Evolutionary conservation across 2,329 filamentous ascomycete species (phyloP).

Genomic region (Xylariaceae sp.): DNA sequence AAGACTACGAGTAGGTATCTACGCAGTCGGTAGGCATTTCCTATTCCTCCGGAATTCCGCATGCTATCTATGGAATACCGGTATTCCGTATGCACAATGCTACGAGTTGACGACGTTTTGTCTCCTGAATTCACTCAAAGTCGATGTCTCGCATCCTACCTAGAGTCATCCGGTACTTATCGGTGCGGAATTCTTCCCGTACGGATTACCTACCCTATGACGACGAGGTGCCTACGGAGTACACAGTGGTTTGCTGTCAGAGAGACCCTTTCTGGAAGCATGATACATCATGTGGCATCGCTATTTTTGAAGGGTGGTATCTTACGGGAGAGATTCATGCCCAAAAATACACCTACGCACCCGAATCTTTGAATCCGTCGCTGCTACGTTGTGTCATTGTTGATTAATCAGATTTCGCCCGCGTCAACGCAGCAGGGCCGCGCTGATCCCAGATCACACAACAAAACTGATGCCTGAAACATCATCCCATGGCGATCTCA

Average conservation of each 20-base stretch:
- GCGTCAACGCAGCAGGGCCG: background rate
- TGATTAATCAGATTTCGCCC: background rate
- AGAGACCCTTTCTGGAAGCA: background rate
- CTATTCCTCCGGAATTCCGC: too few relatives aligned
- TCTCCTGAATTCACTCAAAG: too few relatives aligned
- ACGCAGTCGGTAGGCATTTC: too few relatives aligned
- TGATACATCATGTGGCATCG: background rate
- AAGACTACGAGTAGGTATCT: background rate
- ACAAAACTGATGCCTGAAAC: background rate
- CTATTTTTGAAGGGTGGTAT: background rate
- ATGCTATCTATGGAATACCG: too few relatives aligned
- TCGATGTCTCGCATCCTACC: too few relatives aligned
- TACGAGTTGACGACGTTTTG: too few relatives aligned
- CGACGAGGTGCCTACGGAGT: background rate
- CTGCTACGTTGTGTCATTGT: background rate
- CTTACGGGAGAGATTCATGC: background rate
- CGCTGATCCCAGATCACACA: background rate
- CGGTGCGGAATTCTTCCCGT: background rate
- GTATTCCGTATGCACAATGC: too few relatives aligned
- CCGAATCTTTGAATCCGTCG: background rate
- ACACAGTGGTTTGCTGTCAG: background rate
- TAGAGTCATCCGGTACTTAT: too few relatives aligned
- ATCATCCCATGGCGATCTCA: background rate
- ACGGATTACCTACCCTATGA: background rate
- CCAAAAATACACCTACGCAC: background rate